Base-by-base conservation (phyloP, 1,139 yeast species). In the Schwanniomyces etchellsii region DNA sequence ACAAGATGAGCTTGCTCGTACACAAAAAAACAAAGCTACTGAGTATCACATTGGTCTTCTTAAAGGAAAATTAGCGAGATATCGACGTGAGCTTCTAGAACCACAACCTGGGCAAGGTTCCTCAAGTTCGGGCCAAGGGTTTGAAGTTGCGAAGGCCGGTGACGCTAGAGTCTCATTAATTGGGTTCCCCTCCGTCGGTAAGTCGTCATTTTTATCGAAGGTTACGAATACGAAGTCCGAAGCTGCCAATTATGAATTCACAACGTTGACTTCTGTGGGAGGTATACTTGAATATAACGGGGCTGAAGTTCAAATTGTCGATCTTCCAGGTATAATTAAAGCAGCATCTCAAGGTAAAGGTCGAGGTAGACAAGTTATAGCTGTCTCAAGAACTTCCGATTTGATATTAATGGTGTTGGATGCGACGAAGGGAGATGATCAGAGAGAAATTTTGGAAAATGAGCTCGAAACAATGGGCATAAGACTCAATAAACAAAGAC, bases 301-400 rank as follows among this genome's bases (percentile, higher is more conserved):
- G 24, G 96, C 98, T 0, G 96, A 89, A 50, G 88, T 91, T 36
- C 98, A 91, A 59, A 81, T 91, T 45, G 89, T 91, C 12, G 98
- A 91, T 72, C 64, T 91, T 37, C 98, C 98, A 1, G 98, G 98
- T 55, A 91, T 91, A 47, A 91, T 91, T 38, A 86, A 85, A 52
- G 97, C 97, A 25, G 98, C 98, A 10, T 72, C 95, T 17, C 96
- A 85, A 52, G 98, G 98, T 48, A 88, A 89, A 55, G 98, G 98
- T 48, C 77, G 98, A 57, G 98, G 98, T 37, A 72, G 95, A 46
- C 97, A 91, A 54, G 98, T 91, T 27, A 89, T 91, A 43, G 84
- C 97, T 1, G 93, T 95, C 1, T 95, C 96, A 0, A 80, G 93
- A 56, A 91, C 98, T 0, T 88, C 96, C 0, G 97, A 91, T 52